Evolutionary conservation across 176 grass and related monocot genomes (phyloP), one percentile per base, ranked within the genome.

Genomic region (Hsuehochloa calcarea): DNA sequence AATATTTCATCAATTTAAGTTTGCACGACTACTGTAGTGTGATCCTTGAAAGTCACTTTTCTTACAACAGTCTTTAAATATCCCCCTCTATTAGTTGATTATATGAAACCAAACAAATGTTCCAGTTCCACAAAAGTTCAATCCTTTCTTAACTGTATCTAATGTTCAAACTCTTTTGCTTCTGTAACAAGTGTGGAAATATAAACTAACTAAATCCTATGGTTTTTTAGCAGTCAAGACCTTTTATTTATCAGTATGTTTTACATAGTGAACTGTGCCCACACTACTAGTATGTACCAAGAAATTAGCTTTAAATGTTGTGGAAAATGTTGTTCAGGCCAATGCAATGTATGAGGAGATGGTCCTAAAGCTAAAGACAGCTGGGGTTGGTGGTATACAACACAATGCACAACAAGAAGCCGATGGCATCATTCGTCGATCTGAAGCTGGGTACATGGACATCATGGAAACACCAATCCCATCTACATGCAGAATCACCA

Each of bases 341-440:
- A 99, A 99, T 89, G 88, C 90, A 47, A 94, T 99, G 91, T 99
- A 96, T 79, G 96, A 99, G 73, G 93, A 99, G 68, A 96, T 99
- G 96, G 78, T 89, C 60, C 74, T 91, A 84, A 93, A 96, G 72
- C 45, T 94, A 45, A 95, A 87, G 81, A 68, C 90, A 51, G 83
- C 92, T 74, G 94, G 93, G 29, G 69, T 94, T 68, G 96, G 88
- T 29, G 88, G 88, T 87, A 92, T 99, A 79, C 91, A 99, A 54
- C 91, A 92, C 78, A 79, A 87, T 87, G 96, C 96, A 75, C 81
- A 87, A 74, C 89, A 96, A 90, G 91, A 99, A 92, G 83, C 89
- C 60, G 93, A 98, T 72, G 95, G 95, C 74, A 74, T 98, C 46
- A 93, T 98, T 69, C 95, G 95, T 47, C 87, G 88, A 52, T 87